A percentile compares a stretch with the other conserved stretches of the same genome.
phyloP scores from a whole-genome alignment of 345 rosid species.

The Heritiera littoralis region DNA sequence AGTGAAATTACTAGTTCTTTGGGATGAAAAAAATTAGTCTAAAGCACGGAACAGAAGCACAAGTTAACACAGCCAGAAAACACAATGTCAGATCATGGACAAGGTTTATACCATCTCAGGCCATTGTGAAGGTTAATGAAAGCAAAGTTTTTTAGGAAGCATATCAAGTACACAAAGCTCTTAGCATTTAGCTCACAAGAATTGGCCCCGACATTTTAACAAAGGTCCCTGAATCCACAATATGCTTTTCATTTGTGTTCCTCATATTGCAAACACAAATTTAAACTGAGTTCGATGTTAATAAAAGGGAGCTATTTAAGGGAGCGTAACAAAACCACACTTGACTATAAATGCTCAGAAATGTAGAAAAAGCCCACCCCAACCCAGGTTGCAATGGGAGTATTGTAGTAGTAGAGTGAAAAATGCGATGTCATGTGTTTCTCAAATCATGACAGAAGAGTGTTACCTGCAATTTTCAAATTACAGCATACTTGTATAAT shows the following conservation, averaged over 20 bases:
- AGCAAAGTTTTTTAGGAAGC: background rate
- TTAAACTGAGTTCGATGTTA: conserved; percentile 1
- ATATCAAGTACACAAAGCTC: background rate
- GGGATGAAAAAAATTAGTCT: background rate
- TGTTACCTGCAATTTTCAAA: background rate
- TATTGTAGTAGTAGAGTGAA: background rate
- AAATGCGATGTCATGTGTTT: background rate
- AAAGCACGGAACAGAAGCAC: background rate
- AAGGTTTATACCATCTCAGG: background rate
- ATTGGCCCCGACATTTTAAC: background rate
- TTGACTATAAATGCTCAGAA: background rate
- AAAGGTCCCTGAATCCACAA: background rate
- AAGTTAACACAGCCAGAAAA: background rate
- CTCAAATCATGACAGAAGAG: background rate
- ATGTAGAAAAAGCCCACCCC: background rate
- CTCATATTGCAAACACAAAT: background rate
- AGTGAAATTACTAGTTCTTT: background rate
- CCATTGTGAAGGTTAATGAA: background rate
- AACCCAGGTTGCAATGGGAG: background rate
- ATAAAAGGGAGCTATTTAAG: background rate
- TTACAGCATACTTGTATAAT: background rate
- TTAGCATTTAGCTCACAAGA: background rate
- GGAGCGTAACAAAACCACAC: background rate
- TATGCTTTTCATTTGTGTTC: background rate
- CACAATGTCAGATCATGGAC: background rate